Conservation (phyloP, 345 rosid species). For the Populus nigra region DNA sequence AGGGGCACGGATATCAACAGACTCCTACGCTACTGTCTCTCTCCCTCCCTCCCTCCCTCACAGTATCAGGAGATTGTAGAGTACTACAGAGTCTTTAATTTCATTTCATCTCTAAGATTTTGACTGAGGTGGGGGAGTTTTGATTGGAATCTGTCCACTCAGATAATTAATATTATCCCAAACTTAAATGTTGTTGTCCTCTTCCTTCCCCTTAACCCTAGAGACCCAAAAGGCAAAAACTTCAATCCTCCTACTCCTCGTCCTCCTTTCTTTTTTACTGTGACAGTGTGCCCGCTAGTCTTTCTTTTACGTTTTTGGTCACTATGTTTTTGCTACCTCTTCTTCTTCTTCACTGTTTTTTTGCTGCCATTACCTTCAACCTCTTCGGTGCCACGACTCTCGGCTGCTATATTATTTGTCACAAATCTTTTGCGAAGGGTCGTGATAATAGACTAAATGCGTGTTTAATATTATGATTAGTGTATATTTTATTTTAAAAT, state of each 20-base stretch:
- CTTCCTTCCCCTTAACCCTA: not conserved
- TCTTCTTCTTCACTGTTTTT: not conserved
- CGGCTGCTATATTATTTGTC: too few species aligned
- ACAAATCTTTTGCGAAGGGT: too few species aligned
- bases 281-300: not conserved
- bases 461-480: too few species aligned
- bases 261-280: not conserved
- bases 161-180: conserved; percentile 18
- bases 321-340: too few species aligned
- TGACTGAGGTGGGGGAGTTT: not conserved
- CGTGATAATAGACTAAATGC: too few species aligned
- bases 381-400: not conserved
- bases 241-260: not conserved
- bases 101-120: not conserved
- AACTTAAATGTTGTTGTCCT: conserved; percentile 10
- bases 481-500: too few species aligned
- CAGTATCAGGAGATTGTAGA: not conserved
- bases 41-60: not conserved
- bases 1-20: conserved; percentile 12
- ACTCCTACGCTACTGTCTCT: not conserved
- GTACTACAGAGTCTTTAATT: not conserved
- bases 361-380: not conserved
- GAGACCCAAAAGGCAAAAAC: not conserved
- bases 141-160: conserved; percentile 21
- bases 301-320: too few species aligned